A percentile compares a stretch with the other conserved stretches of the same genome.
Conservation (phyloP, 2,329 filamentous ascomycete species). For the Talaromyces sp. region DNA sequence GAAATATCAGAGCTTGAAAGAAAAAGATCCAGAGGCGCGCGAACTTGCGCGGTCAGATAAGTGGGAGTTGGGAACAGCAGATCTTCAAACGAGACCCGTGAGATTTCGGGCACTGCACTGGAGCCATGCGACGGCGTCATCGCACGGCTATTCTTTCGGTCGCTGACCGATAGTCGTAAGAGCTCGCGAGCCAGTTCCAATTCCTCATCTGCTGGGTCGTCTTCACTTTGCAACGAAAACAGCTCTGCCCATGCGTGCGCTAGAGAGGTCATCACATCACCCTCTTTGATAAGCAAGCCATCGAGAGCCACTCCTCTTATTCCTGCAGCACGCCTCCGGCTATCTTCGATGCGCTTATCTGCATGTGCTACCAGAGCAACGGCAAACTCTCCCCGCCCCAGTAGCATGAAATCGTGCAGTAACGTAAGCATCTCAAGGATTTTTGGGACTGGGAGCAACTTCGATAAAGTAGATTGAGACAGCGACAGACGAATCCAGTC, state of each 20-base stretch:
- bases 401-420: slow-evolving; percentile 81
- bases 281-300: slow-evolving; percentile 76
- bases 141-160: slow-evolving; percentile 34
- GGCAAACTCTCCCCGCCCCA: slow-evolving; percentile 89
- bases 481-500: slow-evolving; percentile 77
- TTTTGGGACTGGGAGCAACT: slow-evolving; percentile 74
- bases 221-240: slow-evolving; percentile 74
- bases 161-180: slow-evolving; percentile 63
- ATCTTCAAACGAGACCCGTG: slow-evolving; percentile 66
- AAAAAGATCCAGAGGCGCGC: slow-evolving; percentile 85
- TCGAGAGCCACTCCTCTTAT: slow-evolving; percentile 62
- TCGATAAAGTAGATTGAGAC: slow-evolving; percentile 80
- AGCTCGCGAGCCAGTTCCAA: slow-evolving; percentile 81
- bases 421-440: slow-evolving; percentile 77
- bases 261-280: slow-evolving; percentile 78
- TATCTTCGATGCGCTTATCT: slow-evolving; percentile 74
- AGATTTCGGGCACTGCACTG: slow-evolving; percentile 39
- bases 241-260: slow-evolving; percentile 78
- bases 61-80: slow-evolving; percentile 79
- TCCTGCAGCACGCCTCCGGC: slow-evolving; percentile 64
- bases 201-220: slow-evolving; percentile 72
- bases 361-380: slow-evolving; percentile 83
- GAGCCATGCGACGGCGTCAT: slow-evolving; percentile 26
- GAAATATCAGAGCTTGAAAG: slow-evolving; percentile 74
- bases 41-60: slow-evolving; percentile 69